phyloP scores from a whole-genome alignment of 495 filamentous ascomycete genomes.

The Beverwykella pulmonaria region DNA sequence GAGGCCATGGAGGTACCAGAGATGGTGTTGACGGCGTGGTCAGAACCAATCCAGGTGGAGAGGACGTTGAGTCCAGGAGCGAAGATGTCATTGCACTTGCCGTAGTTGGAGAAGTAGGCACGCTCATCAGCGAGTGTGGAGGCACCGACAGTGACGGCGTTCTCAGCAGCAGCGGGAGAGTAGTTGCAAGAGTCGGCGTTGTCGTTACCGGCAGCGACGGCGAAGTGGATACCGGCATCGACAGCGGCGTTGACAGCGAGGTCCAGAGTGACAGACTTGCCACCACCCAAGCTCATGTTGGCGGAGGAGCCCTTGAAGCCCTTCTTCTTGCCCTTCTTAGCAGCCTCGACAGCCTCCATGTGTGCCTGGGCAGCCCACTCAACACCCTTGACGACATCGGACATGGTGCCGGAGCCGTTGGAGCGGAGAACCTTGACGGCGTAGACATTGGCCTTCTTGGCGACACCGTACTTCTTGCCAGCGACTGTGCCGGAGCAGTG shows the following conservation, averaged over 20 bases:
- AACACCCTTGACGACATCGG: constrained; percentile 96
- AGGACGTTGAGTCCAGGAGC: constrained; percentile 95
- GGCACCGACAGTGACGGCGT: constrained; percentile 95
- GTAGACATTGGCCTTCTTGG: constrained; percentile 96
- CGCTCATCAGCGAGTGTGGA: constrained; percentile 91
- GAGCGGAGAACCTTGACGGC: constrained; percentile 98
- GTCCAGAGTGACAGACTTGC: constrained; percentile 89
- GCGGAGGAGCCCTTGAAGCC: constrained; percentile 97
- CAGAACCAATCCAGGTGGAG: constrained; percentile 97
- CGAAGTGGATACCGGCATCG: constrained; percentile 88
- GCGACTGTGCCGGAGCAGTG: constrained; percentile 98
- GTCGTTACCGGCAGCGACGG: constrained; percentile 97
- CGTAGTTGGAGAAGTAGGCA: constrained; percentile 99
- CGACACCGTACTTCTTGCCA: constrained; percentile 98
- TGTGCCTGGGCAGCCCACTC: constrained; percentile 89
- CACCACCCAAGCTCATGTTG: constrained; percentile 98
- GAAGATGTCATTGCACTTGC: constrained; percentile 99
- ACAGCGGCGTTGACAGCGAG: constrained; percentile 93
- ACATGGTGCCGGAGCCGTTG: constrained; percentile 97
- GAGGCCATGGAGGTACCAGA: constrained; percentile 99
- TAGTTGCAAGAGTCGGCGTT: constrained; percentile 99
- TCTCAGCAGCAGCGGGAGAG: constrained; percentile 92
- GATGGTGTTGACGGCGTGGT: constrained; percentile 94
- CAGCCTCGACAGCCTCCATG: constrained; percentile 68
- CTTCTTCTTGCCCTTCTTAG: constrained; percentile 84